A percentile compares a stretch with the other conserved stretches of the same genome.
These are phyloP conservation scores for Polytrichum commune DNA, from an alignment of 225 moss, liverwort and hornwort species.

Conservation along the genomic window DNA sequence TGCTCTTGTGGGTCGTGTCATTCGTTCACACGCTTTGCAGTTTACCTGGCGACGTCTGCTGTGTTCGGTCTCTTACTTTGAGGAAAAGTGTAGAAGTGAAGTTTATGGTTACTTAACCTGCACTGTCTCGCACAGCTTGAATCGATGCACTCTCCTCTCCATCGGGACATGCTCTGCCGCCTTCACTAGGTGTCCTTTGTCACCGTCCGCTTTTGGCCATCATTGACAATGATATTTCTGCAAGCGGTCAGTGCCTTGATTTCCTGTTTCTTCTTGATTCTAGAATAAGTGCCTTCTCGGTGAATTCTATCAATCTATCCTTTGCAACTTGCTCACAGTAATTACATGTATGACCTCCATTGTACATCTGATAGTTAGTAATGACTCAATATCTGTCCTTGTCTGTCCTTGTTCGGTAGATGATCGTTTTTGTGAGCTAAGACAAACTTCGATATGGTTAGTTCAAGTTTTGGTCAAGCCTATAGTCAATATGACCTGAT, in stretches of 20 bases:
- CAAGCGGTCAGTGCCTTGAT: not conserved
- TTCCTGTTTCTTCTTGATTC: not conserved
- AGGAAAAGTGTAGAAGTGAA: conserved; percentile 1
- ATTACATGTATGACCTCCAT: conserved; percentile 1
- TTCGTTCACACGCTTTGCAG: not conserved
- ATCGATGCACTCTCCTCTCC: not conserved
- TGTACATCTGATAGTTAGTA: not conserved
- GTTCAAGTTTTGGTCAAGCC: conserved; percentile 8
- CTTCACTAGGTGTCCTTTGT: not conserved
- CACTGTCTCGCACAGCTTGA: not conserved
- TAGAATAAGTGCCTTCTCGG: conserved; percentile 1
- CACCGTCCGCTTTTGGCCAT: conserved; percentile 1
- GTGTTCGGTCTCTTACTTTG: conserved; percentile 5
- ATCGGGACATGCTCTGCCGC: conserved; percentile 1
- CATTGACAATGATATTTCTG: not conserved
- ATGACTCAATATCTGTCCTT: conserved; percentile 5
- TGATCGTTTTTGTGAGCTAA: not conserved
- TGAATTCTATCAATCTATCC: not conserved
- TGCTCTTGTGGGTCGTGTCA: conserved; percentile 5
- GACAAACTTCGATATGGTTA: not conserved
- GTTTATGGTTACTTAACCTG: conserved; percentile 1
- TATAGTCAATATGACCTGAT: conserved; percentile 9
- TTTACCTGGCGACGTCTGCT: conserved; percentile 1
- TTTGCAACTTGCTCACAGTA: not conserved
- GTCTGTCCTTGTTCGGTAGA: conserved; percentile 6